Conservation (phyloP, 169 alveolate species). For the Plasmodium vinckei region DNA sequence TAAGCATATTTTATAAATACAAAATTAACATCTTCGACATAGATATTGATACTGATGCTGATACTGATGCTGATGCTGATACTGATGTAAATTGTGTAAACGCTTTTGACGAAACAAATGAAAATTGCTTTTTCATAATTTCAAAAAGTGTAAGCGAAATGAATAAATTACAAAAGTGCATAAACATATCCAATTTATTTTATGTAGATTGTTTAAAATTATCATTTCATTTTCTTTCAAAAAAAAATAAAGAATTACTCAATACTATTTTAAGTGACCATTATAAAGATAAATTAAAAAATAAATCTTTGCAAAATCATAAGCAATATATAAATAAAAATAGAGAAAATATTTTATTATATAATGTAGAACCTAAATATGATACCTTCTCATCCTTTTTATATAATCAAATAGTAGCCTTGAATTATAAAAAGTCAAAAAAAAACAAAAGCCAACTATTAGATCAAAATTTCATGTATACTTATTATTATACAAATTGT, state of each 20-base stretch:
- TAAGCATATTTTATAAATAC: constrained; percentile 20
- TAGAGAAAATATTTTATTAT: background rate
- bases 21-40: constrained; percentile 40
- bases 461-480: background rate
- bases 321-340: background rate
- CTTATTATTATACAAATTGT: background rate
- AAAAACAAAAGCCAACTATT: too few species aligned
- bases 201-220: constrained; percentile 9
- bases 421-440: background rate
- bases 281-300: background rate
- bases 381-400: background rate
- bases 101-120: constrained; percentile 16
- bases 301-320: background rate
- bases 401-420: constrained; percentile 7
- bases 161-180: background rate
- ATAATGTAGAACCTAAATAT: background rate
- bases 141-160: constrained; percentile 6
- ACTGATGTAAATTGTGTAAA: background rate
- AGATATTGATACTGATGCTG: background rate
- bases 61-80: background rate
- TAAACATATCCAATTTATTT: background rate
- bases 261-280: background rate
- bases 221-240: background rate
- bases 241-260: background rate
- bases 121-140: constrained; percentile 23